phyloP scores from a whole-genome alignment of 495 filamentous ascomycete genomes.

The Polyplosphaeria fusca region DNA sequence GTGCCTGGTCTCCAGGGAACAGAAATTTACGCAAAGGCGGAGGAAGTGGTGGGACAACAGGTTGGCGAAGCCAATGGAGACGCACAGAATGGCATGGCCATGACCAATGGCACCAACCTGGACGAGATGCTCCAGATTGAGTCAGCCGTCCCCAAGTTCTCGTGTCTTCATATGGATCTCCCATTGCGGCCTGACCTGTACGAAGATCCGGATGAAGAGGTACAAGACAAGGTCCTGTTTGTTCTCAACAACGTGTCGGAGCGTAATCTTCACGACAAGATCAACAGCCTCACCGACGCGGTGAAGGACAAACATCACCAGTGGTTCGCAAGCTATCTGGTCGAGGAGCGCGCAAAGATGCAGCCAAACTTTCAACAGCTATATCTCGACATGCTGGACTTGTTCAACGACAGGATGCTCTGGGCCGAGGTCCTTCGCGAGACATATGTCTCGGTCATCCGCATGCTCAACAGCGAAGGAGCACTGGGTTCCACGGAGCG shows the following conservation, averaged over 20 bases:
- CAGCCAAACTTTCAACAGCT: conserved; percentile 93
- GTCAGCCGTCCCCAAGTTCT: conserved; percentile 55
- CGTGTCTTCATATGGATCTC: conserved; percentile 70
- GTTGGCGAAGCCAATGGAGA: conserved; percentile 41
- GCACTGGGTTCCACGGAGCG: conserved; percentile 69
- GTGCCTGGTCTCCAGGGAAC: conserved; percentile 80
- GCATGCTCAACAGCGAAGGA: conserved; percentile 84
- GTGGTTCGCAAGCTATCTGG: conserved; percentile 95
- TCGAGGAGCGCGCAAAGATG: conserved; percentile 92
- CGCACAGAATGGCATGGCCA: conserved; percentile 46
- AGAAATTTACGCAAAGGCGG: conserved; percentile 74
- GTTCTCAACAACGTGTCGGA: conserved; percentile 94
- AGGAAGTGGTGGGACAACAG: conserved; percentile 70
- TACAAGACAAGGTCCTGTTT: conserved; percentile 91
- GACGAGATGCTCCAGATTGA: conserved; percentile 54
- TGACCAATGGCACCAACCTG: conserved; percentile 66
- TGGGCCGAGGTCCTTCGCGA: conserved; percentile 90
- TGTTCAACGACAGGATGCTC: conserved; percentile 71
- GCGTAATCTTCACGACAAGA: conserved; percentile 78
- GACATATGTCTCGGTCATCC: conserved; percentile 81
- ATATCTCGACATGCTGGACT: conserved; percentile 83
- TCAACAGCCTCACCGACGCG: conserved; percentile 71
- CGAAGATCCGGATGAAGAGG: conserved; percentile 76
- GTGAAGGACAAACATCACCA: conserved; percentile 78
- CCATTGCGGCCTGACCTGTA: conserved; percentile 57